Base-by-base conservation (phyloP, 1,284 basidiomycete species). In the Pseudozyma sp. region DNA sequence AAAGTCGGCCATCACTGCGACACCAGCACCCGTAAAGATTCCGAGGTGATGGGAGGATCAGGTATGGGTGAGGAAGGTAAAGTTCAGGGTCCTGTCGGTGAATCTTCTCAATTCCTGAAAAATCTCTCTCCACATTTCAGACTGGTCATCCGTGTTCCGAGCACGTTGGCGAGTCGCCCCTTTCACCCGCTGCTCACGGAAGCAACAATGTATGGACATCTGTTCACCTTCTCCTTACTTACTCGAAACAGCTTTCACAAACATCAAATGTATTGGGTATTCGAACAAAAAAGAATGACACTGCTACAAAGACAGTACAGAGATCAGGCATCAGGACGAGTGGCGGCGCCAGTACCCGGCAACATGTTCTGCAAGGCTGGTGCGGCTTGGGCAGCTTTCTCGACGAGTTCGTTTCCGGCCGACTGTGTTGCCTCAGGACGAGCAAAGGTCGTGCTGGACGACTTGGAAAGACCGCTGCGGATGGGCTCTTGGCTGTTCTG, bases 1-100 rank as follows among this genome's bases (percentile, higher is more conserved):
- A 43, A 80, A 81, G 51, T 81, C 80, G 4, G 79, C 75, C 79
- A 81, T 81, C 35, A 37, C 24, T 24, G 24, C 24, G 24, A 4
- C 24, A 24, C 24, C 24, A 24, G 24, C 24, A 24, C 24, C 24
- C 24, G 24, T 24, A 1, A 24, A 24, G 24, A 24, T 4, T 24
- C 24, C 4, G 24, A 24, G 24, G 24, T 4, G 24, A 24, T 24
- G 24, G 24, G 24, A 24, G 24, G 24, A 24, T 24, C 24, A 24
- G 24, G 24, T 24, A 24, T 24, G 24, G 24, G 24, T 24, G 24
- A 24, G 24, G 24, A 24, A 24, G 24, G 24, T 24, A 24, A 24
- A 24, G 24, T 24, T 24, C 24, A 54, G 24, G 53, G 44, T 33
- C 53, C 34, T 54, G 24, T 24, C 24, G 24, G 37, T n/a, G 24